Conservation (phyloP, 257 asterid species). For the Jaltomata sinuosa region DNA sequence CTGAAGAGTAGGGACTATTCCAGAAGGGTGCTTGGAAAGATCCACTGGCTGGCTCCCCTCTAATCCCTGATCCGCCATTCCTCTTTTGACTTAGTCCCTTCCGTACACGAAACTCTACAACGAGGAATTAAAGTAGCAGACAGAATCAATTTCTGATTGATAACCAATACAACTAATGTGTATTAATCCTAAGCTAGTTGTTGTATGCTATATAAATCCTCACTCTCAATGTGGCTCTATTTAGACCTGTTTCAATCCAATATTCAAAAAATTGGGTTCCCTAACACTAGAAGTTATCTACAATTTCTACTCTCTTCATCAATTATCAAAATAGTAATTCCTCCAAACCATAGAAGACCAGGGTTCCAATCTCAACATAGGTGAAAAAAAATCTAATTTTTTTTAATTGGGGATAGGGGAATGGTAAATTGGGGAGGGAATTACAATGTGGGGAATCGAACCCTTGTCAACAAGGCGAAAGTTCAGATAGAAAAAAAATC, state of each 20-base stretch:
- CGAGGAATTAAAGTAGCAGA: neutral
- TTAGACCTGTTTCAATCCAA: neutral
- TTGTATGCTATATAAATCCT: neutral
- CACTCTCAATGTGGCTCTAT: neutral
- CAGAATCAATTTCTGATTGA: neutral
- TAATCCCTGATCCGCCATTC: constrained; percentile 67
- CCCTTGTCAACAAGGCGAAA: no score
- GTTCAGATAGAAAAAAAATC: neutral
- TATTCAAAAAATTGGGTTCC: neutral
- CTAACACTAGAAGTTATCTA: neutral
- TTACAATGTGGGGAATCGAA: no score
- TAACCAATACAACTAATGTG: neutral
- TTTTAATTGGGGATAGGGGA: no score
- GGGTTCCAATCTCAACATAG: neutral
- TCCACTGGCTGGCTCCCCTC: constrained; percentile 83
- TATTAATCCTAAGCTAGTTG: neutral
- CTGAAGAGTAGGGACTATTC: constrained; percentile 86
- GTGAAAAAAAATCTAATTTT: neutral
- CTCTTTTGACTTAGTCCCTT: constrained; percentile 4
- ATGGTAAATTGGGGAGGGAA: no score
- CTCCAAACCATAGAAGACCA: neutral
- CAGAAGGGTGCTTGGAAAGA: constrained; percentile 71
- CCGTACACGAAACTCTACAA: neutral
- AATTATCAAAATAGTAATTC: neutral
- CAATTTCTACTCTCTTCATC: neutral